Percentiles rank a stretch among this genome's conserved stretches.
These are phyloP conservation scores for Letharia lupina DNA, from an alignment of 495 filamentous ascomycete species.

Conservation along the genomic window DNA sequence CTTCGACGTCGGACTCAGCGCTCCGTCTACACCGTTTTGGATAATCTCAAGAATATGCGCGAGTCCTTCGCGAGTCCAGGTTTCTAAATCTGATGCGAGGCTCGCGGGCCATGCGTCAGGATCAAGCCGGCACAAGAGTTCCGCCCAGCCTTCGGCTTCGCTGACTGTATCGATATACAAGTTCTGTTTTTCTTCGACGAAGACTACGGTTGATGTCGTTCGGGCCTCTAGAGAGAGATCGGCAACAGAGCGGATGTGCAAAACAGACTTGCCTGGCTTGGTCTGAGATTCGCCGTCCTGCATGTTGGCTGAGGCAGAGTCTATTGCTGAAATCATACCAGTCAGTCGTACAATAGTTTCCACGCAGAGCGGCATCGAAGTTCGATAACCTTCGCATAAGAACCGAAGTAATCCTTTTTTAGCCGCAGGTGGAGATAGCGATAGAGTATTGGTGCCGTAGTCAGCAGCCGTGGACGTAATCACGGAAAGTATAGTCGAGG, in stretches of 20 bases:
- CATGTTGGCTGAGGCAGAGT: background rate
- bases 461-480: slow-evolving; percentile 28
- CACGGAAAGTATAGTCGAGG: slow-evolving; percentile 38
- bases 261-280: slow-evolving; percentile 23
- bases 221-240: slow-evolving; percentile 41
- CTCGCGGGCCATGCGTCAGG: slow-evolving; percentile 19
- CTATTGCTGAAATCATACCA: slow-evolving; percentile 13
- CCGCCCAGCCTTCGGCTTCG: slow-evolving; percentile 59
- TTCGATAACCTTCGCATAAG: slow-evolving; percentile 33
- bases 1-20: slow-evolving; percentile 65
- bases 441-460: slow-evolving; percentile 28
- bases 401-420: slow-evolving; percentile 39
- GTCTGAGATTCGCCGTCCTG: slow-evolving; percentile 27
- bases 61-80: slow-evolving; percentile 55
- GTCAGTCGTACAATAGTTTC: slow-evolving; percentile 27
- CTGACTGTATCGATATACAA: slow-evolving; percentile 71
- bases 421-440: slow-evolving; percentile 38
- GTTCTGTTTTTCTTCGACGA: slow-evolving; percentile 85
- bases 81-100: slow-evolving; percentile 28
- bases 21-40: slow-evolving; percentile 44
- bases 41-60: slow-evolving; percentile 36
- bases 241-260: slow-evolving; percentile 33
- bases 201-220: slow-evolving; percentile 62
- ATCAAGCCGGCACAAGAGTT: slow-evolving; percentile 8
- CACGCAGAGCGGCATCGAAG: slow-evolving; percentile 31